Conservation (phyloP, 2,329 filamentous ascomycete species). For the Reticulascus tulasneorum region DNA sequence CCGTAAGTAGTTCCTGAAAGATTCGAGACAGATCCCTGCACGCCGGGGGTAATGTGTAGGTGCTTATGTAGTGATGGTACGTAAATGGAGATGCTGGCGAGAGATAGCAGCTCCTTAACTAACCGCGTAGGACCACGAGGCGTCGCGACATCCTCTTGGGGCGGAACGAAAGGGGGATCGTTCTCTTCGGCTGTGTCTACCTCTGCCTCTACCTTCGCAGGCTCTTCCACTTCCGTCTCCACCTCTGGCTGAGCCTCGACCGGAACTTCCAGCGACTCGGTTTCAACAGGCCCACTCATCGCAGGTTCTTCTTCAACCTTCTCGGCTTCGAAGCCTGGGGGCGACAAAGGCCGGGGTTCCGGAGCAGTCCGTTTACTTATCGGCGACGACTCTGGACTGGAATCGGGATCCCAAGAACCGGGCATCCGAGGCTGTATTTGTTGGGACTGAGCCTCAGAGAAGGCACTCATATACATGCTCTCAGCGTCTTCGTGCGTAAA, state of each 20-base stretch:
- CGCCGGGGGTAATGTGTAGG: conserved; percentile 28
- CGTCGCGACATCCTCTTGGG: conserved; percentile 40
- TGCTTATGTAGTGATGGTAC: conserved; percentile 47
- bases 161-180: conserved; percentile 1
- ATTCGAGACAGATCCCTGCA: conserved; percentile 22
- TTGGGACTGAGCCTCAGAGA: conserved; percentile 44
- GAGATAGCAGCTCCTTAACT: conserved; percentile 50
- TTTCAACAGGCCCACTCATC: not conserved
- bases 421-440: conserved; percentile 38
- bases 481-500: conserved; percentile 78
- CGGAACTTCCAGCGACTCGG: not conserved
- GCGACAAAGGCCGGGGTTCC: not conserved
- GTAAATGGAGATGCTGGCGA: conserved; percentile 50
- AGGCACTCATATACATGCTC: conserved; percentile 81
- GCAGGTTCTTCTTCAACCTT: not conserved
- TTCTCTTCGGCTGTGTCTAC: not conserved
- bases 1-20: conserved; percentile 21
- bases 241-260: conserved; percentile 1
- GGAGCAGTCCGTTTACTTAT: not conserved
- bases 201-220: conserved; percentile 6
- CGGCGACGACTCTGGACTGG: conserved; percentile 11
- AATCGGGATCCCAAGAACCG: conserved; percentile 46
- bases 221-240: conserved; percentile 4
- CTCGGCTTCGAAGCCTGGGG: not conserved
- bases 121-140: conserved; percentile 51